Evolutionary conservation across 805 yeast genomes (phyloP), one percentile per base, ranked within the genome.

Genomic region (Wickerhamomyces subpelliculosus): DNA sequence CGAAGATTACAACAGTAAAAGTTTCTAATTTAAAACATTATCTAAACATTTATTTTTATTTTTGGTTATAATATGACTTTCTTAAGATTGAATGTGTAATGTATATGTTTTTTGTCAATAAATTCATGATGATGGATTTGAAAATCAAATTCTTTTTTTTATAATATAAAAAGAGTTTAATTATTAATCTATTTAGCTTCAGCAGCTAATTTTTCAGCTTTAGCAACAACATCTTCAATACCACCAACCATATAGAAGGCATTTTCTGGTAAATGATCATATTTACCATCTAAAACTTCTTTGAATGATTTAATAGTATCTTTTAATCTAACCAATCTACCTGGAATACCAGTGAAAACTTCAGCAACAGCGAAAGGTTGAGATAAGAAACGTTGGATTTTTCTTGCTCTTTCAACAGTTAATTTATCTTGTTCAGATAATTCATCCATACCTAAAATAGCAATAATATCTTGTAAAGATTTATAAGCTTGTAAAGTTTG

Each of bases 201-300:
- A 68, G 95, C 79, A 71, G 97, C 97, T 68, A 93, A 72, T 78
- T 90, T 89, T 75, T 93, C 97, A 65, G 97, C 97, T 82, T 93
- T 93, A 66, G 97, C 94, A 68, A 88, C 71, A 60, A 81, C 98
- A 72, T 93, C 98, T 69, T 89, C 97, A 63, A 93, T 89, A 77
- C 96, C 96, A 77, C 98, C 98, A 72, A 93, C 98, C 98, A 93
- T 93, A 75, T 93, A 93, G 95, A 93, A 93, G 61, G 98, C 98
- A 68, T 83, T 85, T 78, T 93, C 98, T 67, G 98, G 98, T 63
- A 93, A 81, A 76, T 83, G 82, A 73, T 93, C 98, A 78, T 93
- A 88, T 80, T 93, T 93, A 76, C 98, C 98, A 28, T 78, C 97
- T 63, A 93, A 80, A 61, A 93, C 96, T 62, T 80, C 98, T 78